Evolutionary conservation across 2,329 filamentous ascomycete species (phyloP).

Genomic region (Colletotrichum sp.): DNA sequence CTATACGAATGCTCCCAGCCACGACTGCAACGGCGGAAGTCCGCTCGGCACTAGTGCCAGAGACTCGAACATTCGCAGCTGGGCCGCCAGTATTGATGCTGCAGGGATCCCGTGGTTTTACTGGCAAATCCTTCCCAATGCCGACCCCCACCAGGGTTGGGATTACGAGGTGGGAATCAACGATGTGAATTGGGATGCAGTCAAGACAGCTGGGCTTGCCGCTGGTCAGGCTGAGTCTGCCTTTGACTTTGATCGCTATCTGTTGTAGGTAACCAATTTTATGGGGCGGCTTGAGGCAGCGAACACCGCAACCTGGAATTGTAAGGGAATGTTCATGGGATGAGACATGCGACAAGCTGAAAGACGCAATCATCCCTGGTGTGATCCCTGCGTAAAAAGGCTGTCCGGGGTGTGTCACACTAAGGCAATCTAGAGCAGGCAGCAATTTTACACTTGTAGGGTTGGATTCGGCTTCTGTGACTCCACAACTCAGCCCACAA

Average conservation of each 20-base stretch:
- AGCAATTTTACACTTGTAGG: neutral
- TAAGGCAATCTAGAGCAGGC: neutral
- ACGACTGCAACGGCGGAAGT: constrained; percentile 27
- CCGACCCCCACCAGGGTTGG: constrained; percentile 32
- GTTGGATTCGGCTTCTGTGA: neutral
- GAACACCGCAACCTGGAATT: neutral
- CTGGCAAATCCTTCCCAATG: constrained; percentile 38
- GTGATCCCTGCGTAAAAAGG: neutral
- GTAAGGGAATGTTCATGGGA: neutral
- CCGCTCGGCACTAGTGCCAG: constrained; percentile 16
- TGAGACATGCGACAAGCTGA: neutral
- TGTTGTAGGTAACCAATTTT: neutral
- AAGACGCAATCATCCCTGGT: neutral
- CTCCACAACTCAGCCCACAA: neutral
- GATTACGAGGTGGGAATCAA: constrained; percentile 36
- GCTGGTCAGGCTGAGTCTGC: constrained; percentile 8
- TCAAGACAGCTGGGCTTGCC: neutral
- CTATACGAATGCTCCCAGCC: constrained; percentile 31
- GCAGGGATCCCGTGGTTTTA: constrained; percentile 37
- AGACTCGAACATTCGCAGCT: constrained; percentile 30
- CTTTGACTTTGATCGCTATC: constrained; percentile 15
- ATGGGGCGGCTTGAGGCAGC: neutral
- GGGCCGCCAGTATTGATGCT: constrained; percentile 29
- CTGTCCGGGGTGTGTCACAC: neutral
- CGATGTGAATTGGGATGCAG: constrained; percentile 26